Conservation (phyloP, 1,139 yeast genomes). For the Scheffersomyces cryptocercus region DNA sequence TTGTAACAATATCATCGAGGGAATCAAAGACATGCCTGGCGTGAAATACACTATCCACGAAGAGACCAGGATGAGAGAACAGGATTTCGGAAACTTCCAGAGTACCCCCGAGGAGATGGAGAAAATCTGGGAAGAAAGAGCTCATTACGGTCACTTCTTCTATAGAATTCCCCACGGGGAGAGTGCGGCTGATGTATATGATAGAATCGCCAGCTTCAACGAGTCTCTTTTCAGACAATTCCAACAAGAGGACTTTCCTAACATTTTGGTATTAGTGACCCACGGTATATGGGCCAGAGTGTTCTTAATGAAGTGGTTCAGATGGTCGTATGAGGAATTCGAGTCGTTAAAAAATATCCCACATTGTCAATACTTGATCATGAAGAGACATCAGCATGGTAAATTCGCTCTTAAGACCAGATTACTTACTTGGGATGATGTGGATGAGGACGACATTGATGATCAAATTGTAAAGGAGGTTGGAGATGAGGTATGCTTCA, state of each 20-base stretch:
- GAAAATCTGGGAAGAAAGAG: slow-evolving; percentile 75
- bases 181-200: slow-evolving; percentile 94
- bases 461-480: slow-evolving; percentile 42
- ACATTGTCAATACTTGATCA: slow-evolving; percentile 77
- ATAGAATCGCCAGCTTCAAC: slow-evolving; percentile 84
- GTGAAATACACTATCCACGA: slow-evolving; percentile 62
- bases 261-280: slow-evolving; percentile 77
- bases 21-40: slow-evolving; percentile 52
- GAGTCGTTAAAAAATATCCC: slow-evolving; percentile 80
- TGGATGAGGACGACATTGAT: slow-evolving; percentile 44
- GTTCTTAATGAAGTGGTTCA: slow-evolving; percentile 87
- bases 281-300: slow-evolving; percentile 96
- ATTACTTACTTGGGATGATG: slow-evolving; percentile 61
- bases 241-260: slow-evolving; percentile 63
- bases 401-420: slow-evolving; percentile 54
- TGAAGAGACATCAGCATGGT: slow-evolving; percentile 54
- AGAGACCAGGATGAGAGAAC: slow-evolving; percentile 90
- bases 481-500: slow-evolving; percentile 43
- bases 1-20: slow-evolving; percentile 63
- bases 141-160: slow-evolving; percentile 88
- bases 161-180: slow-evolving; percentile 92
- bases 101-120: slow-evolving; percentile 76
- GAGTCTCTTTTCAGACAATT: slow-evolving; percentile 84
- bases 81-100: slow-evolving; percentile 93
- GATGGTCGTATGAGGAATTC: slow-evolving; percentile 89